phyloP scores from a whole-genome alignment of 1,284 basidiomycete genomes.

The Moesziomyces antarcticus region DNA sequence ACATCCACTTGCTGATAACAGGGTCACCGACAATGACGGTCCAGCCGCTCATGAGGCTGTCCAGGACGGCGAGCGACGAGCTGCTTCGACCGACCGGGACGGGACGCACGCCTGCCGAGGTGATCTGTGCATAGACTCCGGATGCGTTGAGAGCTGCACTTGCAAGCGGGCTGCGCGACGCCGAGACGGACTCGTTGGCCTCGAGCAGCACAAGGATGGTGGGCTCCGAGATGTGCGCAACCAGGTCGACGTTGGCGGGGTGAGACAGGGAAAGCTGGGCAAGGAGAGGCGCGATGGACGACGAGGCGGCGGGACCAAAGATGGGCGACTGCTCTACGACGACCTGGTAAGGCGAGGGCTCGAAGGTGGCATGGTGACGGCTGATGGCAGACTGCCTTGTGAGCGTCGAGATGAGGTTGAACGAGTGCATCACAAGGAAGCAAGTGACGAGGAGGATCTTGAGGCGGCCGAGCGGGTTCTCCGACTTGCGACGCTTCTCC shows the following conservation, averaged over 20 bases:
- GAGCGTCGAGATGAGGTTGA: slow-evolving; percentile 93
- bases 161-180: slow-evolving; percentile 46
- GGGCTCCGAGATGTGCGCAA: slow-evolving; percentile 66
- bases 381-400: slow-evolving; percentile 78
- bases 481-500: slow-evolving; percentile 70
- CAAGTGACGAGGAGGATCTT: slow-evolving; percentile 83
- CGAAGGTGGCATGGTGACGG: slow-evolving; percentile 70
- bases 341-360: slow-evolving; percentile 63
- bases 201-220: slow-evolving; percentile 78
- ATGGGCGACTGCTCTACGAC: slow-evolving; percentile 44
- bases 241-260: slow-evolving; percentile 48
- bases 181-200: slow-evolving; percentile 51
- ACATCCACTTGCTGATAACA: slow-evolving; percentile 96
- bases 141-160: slow-evolving; percentile 60
- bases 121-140: slow-evolving; percentile 33
- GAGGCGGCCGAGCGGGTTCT: slow-evolving; percentile 84
- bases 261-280: slow-evolving; percentile 48
- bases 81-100: slow-evolving; percentile 29
- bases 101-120: slow-evolving; percentile 22
- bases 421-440: slow-evolving; percentile 66
- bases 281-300: slow-evolving; percentile 57
- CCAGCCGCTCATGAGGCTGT: slow-evolving; percentile 93
- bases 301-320: slow-evolving; percentile 36
- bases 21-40: slow-evolving; percentile 94
- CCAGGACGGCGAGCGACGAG: slow-evolving; percentile 71